Evolutionary conservation across 2,329 filamentous ascomycete genomes (phyloP).

Genomic region (Ophiostoma himal-ulmi): DNA sequence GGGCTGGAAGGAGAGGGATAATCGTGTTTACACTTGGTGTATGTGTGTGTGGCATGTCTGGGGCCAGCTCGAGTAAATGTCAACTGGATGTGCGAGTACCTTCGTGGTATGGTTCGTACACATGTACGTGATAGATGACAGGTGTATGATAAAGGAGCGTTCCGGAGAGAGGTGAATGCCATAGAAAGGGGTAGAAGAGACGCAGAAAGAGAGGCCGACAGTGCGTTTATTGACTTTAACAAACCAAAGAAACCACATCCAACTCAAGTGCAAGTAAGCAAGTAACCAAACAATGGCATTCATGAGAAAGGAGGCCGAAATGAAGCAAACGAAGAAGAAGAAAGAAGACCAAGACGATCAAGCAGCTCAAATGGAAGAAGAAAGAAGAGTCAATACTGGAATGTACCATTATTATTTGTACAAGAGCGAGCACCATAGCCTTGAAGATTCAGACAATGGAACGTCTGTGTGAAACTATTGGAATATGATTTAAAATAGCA

Average conservation of each 20-base stretch:
- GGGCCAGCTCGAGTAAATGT: slow-evolving; percentile 4
- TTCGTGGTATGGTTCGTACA: neutral
- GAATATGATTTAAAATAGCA: neutral
- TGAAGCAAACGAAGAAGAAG: neutral
- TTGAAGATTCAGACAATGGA: slow-evolving; percentile 4
- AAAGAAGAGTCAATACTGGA: neutral
- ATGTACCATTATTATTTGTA: neutral
- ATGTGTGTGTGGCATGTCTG: slow-evolving; percentile 1
- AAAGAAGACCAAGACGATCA: neutral
- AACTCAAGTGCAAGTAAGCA: neutral
- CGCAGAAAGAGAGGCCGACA: no score
- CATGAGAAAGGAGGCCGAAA: neutral
- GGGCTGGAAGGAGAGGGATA: slow-evolving; percentile 1
- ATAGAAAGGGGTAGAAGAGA: neutral
- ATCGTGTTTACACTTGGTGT: neutral
- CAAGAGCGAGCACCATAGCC: neutral
- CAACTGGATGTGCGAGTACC: neutral
- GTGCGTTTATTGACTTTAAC: no score
- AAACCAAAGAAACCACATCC: neutral
- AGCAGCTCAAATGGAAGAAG: neutral
- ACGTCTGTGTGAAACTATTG: neutral
- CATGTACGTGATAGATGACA: slow-evolving; percentile 1
- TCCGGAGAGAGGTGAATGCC: neutral
- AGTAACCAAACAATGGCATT: neutral
- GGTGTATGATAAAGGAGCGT: neutral